Conservation (phyloP, 1,284 basidiomycete genomes). For the Cerioporus squamosus region DNA sequence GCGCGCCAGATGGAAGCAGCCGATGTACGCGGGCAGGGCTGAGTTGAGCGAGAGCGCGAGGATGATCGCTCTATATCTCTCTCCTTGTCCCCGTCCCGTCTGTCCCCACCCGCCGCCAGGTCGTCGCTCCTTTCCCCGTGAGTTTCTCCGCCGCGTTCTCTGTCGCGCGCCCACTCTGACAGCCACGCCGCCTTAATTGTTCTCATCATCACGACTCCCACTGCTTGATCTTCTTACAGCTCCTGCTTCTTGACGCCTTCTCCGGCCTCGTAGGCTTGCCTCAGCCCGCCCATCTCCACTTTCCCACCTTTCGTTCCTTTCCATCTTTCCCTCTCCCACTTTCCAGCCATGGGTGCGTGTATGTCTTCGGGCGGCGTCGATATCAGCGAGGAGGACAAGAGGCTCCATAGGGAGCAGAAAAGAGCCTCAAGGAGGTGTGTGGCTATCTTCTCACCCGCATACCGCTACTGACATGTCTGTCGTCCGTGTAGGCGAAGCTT, state of each 20-base stretch:
- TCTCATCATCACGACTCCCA: slow-evolving; percentile 19
- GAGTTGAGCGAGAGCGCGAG: background rate
- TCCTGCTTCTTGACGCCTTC: slow-evolving; percentile 18
- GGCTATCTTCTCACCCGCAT: background rate
- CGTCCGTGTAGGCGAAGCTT: slow-evolving; percentile 57
- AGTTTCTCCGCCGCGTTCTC: background rate
- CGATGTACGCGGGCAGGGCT: no score
- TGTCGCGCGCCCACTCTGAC: slow-evolving; percentile 4
- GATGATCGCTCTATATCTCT: background rate
- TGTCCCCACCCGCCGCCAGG: slow-evolving; percentile 11
- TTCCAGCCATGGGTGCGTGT: slow-evolving; percentile 72
- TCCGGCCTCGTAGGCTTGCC: slow-evolving; percentile 6
- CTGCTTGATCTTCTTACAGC: slow-evolving; percentile 21
- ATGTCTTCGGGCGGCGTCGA: slow-evolving; percentile 63
- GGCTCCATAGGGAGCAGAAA: slow-evolving; percentile 70
- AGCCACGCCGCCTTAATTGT: slow-evolving; percentile 9
- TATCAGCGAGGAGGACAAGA: slow-evolving; percentile 65
- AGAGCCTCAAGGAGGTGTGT: slow-evolving; percentile 63
- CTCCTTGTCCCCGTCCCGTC: background rate
- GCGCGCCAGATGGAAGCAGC: no score
- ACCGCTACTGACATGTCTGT: background rate
- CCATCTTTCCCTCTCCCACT: slow-evolving; percentile 6
- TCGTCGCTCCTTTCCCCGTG: slow-evolving; percentile 14
- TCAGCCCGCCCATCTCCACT: slow-evolving; percentile 4
- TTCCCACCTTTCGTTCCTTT: slow-evolving; percentile 12